A percentile compares a stretch with the other conserved stretches of the same genome.
These are phyloP conservation scores for Zymoseptoria crescenta DNA, from an alignment of 2,329 filamentous ascomycete genomes.

Conservation along the genomic window DNA sequence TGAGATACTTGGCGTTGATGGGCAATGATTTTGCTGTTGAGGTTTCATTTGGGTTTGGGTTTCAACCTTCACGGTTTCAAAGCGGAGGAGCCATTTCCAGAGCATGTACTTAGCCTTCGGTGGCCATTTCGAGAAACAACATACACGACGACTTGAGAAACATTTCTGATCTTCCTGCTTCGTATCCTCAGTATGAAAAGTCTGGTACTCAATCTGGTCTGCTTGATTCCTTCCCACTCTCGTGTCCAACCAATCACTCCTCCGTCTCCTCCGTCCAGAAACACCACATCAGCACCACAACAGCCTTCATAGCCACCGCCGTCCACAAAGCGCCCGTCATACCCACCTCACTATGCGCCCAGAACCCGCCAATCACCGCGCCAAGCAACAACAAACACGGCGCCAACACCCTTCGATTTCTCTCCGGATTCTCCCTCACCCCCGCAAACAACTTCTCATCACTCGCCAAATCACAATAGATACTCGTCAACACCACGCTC, in stretches of 20 bases:
- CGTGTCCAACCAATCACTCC: no score
- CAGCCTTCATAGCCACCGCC: constrained; percentile 34
- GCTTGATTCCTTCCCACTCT: no score
- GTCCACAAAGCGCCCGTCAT: constrained; percentile 46
- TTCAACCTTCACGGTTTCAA: neutral
- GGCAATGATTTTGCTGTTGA: neutral
- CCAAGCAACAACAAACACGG: constrained; percentile 47
- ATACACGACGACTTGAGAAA: neutral
- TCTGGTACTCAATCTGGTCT: neutral
- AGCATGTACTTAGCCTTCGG: neutral
- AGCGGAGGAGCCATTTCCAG: neutral
- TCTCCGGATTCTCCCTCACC: constrained; percentile 40
- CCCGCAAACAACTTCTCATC: constrained; percentile 47
- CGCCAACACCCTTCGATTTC: constrained; percentile 46
- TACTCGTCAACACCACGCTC: constrained; percentile 71
- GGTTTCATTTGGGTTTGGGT: neutral
- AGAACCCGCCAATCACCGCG: constrained; percentile 48
- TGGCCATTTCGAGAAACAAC: neutral
- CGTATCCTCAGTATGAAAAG: neutral
- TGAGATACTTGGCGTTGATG: neutral
- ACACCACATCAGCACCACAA: constrained; percentile 34
- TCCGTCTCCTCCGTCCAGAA: constrained; percentile 34
- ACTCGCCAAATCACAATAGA: constrained; percentile 73
- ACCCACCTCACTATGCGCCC: constrained; percentile 45
- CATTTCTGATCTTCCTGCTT: neutral